Percentiles rank a stretch among this genome's conserved stretches.
Conservation (phyloP, 208 protist genomes). For the Leishmania amazonensis region DNA sequence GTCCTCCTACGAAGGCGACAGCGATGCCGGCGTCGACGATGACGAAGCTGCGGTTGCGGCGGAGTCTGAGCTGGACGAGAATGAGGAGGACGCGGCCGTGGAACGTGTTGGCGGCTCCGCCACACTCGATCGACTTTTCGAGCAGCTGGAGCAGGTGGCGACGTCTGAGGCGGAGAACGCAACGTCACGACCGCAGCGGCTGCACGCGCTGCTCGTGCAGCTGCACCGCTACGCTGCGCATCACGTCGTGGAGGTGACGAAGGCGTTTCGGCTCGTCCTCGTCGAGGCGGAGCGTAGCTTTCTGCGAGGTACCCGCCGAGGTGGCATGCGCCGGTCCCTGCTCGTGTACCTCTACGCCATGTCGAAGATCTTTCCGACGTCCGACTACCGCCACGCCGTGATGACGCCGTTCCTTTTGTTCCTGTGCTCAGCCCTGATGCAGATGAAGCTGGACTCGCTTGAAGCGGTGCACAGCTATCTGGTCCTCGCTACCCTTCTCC, state of each 20-base stretch:
- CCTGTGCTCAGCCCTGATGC: constrained; percentile 64
- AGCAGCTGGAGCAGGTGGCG: constrained; percentile 46
- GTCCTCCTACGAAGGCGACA: constrained; percentile 48
- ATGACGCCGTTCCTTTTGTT: constrained; percentile 77
- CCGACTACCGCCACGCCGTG: constrained; percentile 83
- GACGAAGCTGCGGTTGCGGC: constrained; percentile 1
- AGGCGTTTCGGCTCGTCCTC: constrained; percentile 74
- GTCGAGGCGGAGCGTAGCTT: constrained; percentile 76
- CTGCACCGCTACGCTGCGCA: constrained; percentile 55
- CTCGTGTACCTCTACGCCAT: constrained; percentile 69
- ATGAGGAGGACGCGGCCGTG: background rate
- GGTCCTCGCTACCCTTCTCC: constrained; percentile 48
- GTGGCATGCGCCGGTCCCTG: constrained; percentile 31
- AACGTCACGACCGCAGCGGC: constrained; percentile 18
- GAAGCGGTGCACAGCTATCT: constrained; percentile 56
- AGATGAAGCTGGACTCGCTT: constrained; percentile 59
- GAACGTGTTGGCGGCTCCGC: constrained; percentile 27
- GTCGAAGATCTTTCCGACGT: constrained; percentile 73
- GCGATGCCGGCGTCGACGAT: constrained; percentile 23
- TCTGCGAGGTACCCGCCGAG: constrained; percentile 40
- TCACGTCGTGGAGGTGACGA: constrained; percentile 61
- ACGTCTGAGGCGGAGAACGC: background rate
- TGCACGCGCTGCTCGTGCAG: constrained; percentile 44
- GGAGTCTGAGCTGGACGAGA: constrained; percentile 10
- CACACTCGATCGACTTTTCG: constrained; percentile 44